phyloP scores from a whole-genome alignment of 345 rosid genomes.

The Eucalyptus melliodora region DNA sequence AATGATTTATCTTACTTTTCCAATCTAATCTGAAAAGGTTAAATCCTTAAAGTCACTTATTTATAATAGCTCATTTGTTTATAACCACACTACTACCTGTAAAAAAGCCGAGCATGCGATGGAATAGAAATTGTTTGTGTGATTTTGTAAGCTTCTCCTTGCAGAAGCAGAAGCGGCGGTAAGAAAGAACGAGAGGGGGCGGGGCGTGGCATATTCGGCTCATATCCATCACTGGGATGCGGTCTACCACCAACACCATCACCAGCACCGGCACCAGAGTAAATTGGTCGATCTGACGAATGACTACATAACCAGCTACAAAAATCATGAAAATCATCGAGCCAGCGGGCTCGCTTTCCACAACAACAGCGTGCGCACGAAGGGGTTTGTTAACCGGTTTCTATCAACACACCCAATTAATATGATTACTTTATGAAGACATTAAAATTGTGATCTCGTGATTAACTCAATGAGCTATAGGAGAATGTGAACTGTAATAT shows the following conservation, averaged over 20 bases:
- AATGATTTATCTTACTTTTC: not conserved
- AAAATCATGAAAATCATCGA: not conserved
- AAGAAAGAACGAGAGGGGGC: not conserved
- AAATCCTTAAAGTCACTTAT: not conserved
- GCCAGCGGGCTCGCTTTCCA: not conserved
- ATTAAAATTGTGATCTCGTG: not conserved
- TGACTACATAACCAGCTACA: not conserved
- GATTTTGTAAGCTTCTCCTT: not conserved
- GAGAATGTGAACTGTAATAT: not conserved
- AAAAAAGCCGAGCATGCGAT: not conserved
- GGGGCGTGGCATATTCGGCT: not conserved
- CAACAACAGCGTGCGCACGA: not conserved
- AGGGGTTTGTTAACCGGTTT: not conserved
- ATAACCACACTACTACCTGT: not conserved
- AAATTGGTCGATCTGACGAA: not conserved
- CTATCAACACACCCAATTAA: not conserved
- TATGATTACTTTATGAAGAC: not conserved
- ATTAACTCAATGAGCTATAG: not conserved
- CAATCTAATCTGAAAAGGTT: not conserved
- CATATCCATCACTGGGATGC: not conserved
- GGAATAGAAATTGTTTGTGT: not conserved
- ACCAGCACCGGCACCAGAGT: not conserved
- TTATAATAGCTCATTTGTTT: not conserved
- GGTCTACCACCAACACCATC: not conserved
- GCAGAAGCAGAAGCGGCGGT: conserved; percentile 18